Percentiles rank a stretch among this genome's conserved stretches.
Conservation (phyloP, 768 basidiomycete genomes). For the Lepiota subincarnata region DNA sequence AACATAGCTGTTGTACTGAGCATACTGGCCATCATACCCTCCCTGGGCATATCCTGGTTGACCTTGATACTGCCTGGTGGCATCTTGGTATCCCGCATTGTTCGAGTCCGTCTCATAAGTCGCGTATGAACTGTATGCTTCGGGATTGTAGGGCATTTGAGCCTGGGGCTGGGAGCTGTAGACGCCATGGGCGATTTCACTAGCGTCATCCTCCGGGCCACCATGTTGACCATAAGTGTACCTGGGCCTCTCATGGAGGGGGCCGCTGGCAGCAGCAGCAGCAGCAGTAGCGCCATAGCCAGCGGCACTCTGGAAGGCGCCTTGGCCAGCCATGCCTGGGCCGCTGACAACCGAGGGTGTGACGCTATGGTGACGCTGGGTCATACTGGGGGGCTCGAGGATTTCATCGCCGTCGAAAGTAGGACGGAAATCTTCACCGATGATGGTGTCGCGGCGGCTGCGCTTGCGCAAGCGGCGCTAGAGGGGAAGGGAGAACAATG, state of each 20-base stretch:
- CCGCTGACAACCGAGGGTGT: conserved; percentile 27
- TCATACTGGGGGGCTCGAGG: conserved; percentile 19
- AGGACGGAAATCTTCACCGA: conserved; percentile 26
- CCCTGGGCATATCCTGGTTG: conserved; percentile 21
- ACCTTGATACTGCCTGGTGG: conserved; percentile 29
- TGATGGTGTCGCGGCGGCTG: conserved; percentile 29
- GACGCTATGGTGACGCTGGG: conserved; percentile 20
- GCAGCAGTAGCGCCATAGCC: conserved; percentile 5
- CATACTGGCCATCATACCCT: conserved; percentile 19
- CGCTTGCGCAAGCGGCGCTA: conserved; percentile 37
- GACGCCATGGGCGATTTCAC: conserved; percentile 29
- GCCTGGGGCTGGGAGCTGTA: conserved; percentile 39
- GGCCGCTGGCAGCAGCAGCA: neutral
- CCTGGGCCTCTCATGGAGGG: conserved; percentile 20
- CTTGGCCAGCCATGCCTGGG: conserved; percentile 37
- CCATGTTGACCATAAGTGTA: conserved; percentile 34
- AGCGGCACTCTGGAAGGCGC: conserved; percentile 29
- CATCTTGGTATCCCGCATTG: conserved; percentile 25
- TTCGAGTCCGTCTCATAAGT: conserved; percentile 24
- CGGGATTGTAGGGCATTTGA: conserved; percentile 36
- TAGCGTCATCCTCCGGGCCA: conserved; percentile 24
- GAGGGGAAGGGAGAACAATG: conserved; percentile 1
- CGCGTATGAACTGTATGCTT: conserved; percentile 40
- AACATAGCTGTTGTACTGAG: conserved; percentile 12
- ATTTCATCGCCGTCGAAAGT: conserved; percentile 13